Percentiles rank a stretch among this genome's conserved stretches.
These are phyloP conservation scores for Schizophyllum amplum DNA, from an alignment of 1,284 basidiomycete genomes.

Conservation along the genomic window DNA sequence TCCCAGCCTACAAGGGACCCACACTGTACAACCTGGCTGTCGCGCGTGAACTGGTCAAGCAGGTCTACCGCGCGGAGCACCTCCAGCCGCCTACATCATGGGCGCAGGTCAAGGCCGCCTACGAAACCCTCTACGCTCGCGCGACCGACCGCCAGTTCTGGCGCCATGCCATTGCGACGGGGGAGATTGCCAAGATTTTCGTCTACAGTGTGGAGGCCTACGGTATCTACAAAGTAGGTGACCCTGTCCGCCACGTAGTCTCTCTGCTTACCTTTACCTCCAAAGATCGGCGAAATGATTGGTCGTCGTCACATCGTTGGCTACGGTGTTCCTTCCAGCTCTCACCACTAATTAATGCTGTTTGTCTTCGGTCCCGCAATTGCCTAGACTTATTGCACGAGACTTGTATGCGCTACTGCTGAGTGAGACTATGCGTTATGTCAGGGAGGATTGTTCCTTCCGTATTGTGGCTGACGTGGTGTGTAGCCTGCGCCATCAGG, in stretches of 20 bases:
- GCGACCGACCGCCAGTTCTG: conserved; percentile 64
- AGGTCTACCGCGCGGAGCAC: conserved; percentile 86
- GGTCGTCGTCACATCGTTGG: conserved; percentile 81
- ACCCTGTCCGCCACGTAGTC: background rate
- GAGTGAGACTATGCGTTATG: background rate
- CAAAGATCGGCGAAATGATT: conserved; percentile 83
- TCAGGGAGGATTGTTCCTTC: too few species aligned
- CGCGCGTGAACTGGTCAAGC: conserved; percentile 77
- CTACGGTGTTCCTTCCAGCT: conserved; percentile 32
- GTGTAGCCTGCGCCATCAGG: too few species aligned
- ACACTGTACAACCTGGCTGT: conserved; percentile 81
- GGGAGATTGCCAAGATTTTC: conserved; percentile 73
- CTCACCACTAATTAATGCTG: background rate
- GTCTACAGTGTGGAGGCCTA: conserved; percentile 88
- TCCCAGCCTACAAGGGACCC: conserved; percentile 75
- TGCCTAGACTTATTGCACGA: background rate
- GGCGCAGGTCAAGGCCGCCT: conserved; percentile 58
- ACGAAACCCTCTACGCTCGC: conserved; percentile 66
- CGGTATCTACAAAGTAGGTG: conserved; percentile 72
- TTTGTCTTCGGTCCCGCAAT: background rate
- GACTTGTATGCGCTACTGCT: background rate
- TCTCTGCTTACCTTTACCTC: background rate
- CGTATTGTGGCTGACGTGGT: too few species aligned
- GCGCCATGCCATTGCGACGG: conserved; percentile 60
- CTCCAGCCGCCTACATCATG: conserved; percentile 76